phyloP scores from a whole-genome alignment of 2,329 filamentous ascomycete genomes.

The Cladosporium halotolerans region DNA sequence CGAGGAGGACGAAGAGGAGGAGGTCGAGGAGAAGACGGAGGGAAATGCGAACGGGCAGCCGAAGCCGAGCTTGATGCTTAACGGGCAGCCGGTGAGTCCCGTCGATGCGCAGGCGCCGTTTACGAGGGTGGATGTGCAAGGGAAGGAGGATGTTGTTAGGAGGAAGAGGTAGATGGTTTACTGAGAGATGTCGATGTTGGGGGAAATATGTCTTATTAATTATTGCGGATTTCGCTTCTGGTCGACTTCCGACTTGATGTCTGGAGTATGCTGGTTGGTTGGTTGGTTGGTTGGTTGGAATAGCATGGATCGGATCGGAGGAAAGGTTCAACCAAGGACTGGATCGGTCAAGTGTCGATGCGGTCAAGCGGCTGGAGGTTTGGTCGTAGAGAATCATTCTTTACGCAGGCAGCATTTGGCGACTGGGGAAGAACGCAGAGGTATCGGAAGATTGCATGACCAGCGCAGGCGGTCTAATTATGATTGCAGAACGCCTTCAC shows the following conservation, averaged over 20 bases:
- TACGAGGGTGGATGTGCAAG: slow-evolving; percentile 7
- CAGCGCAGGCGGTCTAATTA: too few species aligned
- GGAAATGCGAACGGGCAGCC: slow-evolving; percentile 6
- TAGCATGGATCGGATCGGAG: too few species aligned
- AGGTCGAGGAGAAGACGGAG: slow-evolving; percentile 1
- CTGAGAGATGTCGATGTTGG: background rate
- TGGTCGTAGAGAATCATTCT: too few species aligned
- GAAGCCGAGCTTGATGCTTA: slow-evolving; percentile 16
- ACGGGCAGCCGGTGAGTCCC: slow-evolving; percentile 15
- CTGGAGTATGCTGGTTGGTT: background rate
- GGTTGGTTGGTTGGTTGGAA: background rate
- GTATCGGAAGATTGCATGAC: too few species aligned
- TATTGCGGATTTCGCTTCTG: background rate
- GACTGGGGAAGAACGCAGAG: too few species aligned
- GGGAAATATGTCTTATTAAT: background rate
- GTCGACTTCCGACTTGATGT: background rate
- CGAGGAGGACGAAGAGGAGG: slow-evolving; percentile 45
- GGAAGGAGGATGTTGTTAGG: slow-evolving; percentile 10
- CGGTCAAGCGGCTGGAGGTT: too few species aligned
- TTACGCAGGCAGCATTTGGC: too few species aligned
- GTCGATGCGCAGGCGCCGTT: slow-evolving; percentile 12
- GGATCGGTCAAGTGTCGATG: too few species aligned
- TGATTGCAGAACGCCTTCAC: too few species aligned
- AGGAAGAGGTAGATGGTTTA: slow-evolving; percentile 2
- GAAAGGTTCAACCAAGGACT: too few species aligned